phyloP scores from a whole-genome alignment of 179 eudicot genomes.

The Spergularia azorica region DNA sequence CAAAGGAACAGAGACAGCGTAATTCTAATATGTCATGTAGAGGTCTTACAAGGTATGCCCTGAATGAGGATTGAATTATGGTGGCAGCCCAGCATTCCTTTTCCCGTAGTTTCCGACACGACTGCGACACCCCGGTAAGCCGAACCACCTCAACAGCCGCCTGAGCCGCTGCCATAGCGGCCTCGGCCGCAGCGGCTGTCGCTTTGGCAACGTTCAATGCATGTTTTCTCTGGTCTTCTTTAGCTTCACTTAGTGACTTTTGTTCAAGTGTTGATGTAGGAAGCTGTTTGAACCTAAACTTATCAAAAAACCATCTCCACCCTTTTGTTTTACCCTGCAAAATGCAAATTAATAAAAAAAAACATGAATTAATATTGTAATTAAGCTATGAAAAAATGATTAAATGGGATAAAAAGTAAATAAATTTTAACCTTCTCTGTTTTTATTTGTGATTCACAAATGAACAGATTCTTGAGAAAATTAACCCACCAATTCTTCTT shows the following conservation, averaged over 20 bases:
- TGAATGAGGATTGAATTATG: slow-evolving; percentile 73
- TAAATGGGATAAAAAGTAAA: no score
- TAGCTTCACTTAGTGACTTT: slow-evolving; percentile 47
- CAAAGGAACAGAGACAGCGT: no score
- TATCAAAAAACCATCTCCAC: slow-evolving; percentile 48
- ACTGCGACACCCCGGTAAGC: slow-evolving; percentile 45
- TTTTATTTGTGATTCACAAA: slow-evolving; percentile 52
- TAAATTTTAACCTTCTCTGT: slow-evolving; percentile 46
- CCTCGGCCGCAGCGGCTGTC: slow-evolving; percentile 89
- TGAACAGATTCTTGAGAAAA: slow-evolving; percentile 65
- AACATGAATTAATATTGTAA: not conserved
- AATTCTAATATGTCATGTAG: not conserved
- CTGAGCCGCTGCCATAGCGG: slow-evolving; percentile 85
- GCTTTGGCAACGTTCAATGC: slow-evolving; percentile 82
- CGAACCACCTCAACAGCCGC: slow-evolving; percentile 90
- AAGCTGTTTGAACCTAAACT: slow-evolving; percentile 39
- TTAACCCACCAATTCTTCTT: slow-evolving; percentile 66
- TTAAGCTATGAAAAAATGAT: not conserved
- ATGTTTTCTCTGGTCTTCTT: slow-evolving; percentile 69
- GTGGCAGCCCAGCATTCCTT: slow-evolving; percentile 50
- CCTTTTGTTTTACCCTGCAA: slow-evolving; percentile 42
- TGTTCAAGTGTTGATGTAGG: slow-evolving; percentile 39
- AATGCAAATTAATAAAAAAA: not conserved
- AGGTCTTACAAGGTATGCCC: slow-evolving; percentile 72
- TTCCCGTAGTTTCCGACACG: slow-evolving; percentile 20